Evolutionary conservation across 75 land plant genomes (phyloP).

Genomic region (Sequoia sempervirens): DNA sequence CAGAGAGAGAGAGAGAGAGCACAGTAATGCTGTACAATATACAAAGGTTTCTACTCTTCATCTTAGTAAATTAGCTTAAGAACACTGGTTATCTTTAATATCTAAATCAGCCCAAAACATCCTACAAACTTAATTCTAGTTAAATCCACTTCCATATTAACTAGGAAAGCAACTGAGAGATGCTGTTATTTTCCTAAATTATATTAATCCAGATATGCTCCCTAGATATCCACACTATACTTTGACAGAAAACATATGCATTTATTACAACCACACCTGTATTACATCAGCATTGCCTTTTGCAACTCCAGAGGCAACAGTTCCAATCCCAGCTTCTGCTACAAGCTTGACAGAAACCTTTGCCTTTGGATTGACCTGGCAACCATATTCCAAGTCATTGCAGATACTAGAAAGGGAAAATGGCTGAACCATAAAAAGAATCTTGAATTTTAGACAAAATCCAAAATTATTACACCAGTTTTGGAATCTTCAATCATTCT

Average conservation of each 20-base stretch:
- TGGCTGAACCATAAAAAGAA: background rate
- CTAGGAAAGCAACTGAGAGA: background rate
- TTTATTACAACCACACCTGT: constrained; percentile 54
- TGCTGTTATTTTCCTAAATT: background rate
- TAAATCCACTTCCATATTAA: background rate
- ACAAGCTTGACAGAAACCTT: constrained; percentile 99
- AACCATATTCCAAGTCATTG: background rate
- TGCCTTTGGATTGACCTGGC: constrained; percentile 89
- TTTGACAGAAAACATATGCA: background rate
- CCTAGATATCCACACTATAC: background rate
- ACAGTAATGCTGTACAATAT: too few relatives aligned
- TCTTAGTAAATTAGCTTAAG: background rate
- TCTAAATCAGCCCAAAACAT: background rate
- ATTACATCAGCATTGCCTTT: constrained; percentile 99
- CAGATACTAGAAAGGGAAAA: background rate
- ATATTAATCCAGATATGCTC: background rate
- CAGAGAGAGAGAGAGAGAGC: background rate
- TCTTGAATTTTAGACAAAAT: background rate
- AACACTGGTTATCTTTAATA: background rate
- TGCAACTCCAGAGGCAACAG: constrained; percentile 98
- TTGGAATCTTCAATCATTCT: background rate
- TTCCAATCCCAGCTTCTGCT: constrained; percentile 98
- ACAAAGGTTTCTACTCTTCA: background rate
- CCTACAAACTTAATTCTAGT: background rate
- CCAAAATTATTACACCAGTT: background rate